Conservation (phyloP, 306 rosid genomes). For the Rosa chinensis region DNA sequence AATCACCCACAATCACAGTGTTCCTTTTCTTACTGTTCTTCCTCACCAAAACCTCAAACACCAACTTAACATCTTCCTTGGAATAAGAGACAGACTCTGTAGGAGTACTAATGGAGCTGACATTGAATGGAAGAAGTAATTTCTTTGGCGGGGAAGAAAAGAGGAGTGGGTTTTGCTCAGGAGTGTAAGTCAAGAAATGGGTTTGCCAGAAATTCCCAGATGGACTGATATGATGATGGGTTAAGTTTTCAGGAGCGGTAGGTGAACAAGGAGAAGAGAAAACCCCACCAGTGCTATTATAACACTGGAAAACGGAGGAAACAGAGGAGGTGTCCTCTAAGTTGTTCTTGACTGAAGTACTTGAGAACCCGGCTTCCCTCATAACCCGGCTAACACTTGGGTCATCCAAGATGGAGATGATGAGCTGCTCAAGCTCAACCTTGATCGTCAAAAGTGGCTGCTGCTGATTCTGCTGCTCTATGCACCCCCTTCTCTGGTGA, state of each 20-base stretch:
- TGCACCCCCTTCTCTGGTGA: constrained; percentile 93
- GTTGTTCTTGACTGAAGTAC: constrained; percentile 69
- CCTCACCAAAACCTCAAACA: constrained; percentile 57
- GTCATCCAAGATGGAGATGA: constrained; percentile 85
- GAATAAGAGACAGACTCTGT: constrained; percentile 34
- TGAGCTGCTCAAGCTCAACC: constrained; percentile 85
- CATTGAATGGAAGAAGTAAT: constrained; percentile 1
- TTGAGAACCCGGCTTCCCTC: constrained; percentile 96
- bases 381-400: constrained; percentile 96
- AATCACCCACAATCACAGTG: constrained; percentile 80
- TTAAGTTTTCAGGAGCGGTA: constrained; percentile 38
- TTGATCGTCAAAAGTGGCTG: constrained; percentile 73
- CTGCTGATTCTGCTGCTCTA: constrained; percentile 72
- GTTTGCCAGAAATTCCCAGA: constrained; percentile 46
- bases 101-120: constrained; percentile 11
- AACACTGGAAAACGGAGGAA: constrained; percentile 60
- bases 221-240: constrained; percentile 26
- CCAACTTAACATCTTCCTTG: constrained; percentile 65
- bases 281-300: constrained; percentile 58
- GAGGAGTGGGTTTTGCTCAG: constrained; percentile 52
- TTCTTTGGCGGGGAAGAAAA: constrained; percentile 60
- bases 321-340: constrained; percentile 50
- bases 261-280: constrained; percentile 89
- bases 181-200: constrained; percentile 45
- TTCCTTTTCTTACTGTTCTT: constrained; percentile 55